A percentile compares a stretch with the other conserved stretches of the same genome.
These are phyloP conservation scores for Azolla pinnata DNA, from an alignment of 75 land plant genomes.

Conservation along the genomic window DNA sequence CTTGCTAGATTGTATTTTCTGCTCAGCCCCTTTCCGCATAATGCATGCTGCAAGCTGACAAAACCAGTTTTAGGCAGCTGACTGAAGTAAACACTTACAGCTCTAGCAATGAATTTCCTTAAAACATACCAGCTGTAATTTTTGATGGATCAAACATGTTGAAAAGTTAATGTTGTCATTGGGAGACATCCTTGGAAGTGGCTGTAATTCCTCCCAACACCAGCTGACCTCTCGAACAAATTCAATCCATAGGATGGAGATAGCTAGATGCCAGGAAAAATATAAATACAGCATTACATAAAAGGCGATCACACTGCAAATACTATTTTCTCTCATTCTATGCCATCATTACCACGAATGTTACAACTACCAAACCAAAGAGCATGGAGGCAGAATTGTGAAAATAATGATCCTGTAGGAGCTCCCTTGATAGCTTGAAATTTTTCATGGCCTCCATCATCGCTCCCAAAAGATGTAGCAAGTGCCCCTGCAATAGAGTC, in stretches of 20 bases:
- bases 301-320: no score
- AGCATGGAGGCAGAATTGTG: constrained; percentile 83
- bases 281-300: neutral
- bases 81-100: no score
- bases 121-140: constrained; percentile 73
- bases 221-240: constrained; percentile 94
- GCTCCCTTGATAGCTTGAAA: constrained; percentile 79
- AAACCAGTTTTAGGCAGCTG: neutral
- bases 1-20: constrained; percentile 4
- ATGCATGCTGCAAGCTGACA: constrained; percentile 82
- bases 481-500: constrained; percentile 26
- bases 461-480: constrained; percentile 15
- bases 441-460: constrained; percentile 28
- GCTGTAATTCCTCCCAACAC: constrained; percentile 93
- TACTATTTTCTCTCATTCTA: no score
- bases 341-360: constrained; percentile 50
- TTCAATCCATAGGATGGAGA: constrained; percentile 86
- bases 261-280: constrained; percentile 39
- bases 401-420: constrained; percentile 79
- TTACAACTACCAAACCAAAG: constrained; percentile 92
- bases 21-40: constrained; percentile 27
- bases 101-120: neutral
- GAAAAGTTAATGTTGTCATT: constrained; percentile 53
- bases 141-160: constrained; percentile 79
- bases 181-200: constrained; percentile 58